Evolutionary conservation across 169 alveolate genomes (phyloP).

Genomic region (Eimeria maxima): DNA sequence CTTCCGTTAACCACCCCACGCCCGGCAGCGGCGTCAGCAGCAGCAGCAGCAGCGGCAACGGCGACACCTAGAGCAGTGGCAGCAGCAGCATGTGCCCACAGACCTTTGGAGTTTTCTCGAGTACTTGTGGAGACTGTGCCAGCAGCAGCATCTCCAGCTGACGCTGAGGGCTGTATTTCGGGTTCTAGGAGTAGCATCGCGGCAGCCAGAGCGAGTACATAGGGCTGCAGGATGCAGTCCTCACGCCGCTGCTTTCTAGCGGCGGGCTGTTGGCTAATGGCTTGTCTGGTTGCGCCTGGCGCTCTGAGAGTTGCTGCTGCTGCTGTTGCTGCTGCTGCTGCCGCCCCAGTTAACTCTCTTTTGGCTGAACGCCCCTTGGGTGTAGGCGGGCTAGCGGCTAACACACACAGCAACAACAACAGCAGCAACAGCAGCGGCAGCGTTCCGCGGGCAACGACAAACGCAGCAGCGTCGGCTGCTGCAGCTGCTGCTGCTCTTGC

Average conservation of each 20-base stretch:
- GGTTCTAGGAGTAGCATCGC: neutral
- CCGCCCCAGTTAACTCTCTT: neutral
- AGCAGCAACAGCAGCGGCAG: neutral
- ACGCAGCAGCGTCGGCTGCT: neutral
- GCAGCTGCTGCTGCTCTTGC: constrained; percentile 73
- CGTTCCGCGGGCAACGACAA: no score
- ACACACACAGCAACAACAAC: neutral
- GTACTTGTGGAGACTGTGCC: neutral
- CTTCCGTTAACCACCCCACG: no score
- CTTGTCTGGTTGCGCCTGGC: constrained; percentile 38
- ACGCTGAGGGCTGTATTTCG: no score
- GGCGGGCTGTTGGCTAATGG: constrained; percentile 67
- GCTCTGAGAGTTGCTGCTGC: neutral
- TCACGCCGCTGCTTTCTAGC: constrained; percentile 48
- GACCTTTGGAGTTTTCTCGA: neutral
- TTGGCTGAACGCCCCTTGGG: neutral
- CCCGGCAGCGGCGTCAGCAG: no score
- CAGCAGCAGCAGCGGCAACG: neutral
- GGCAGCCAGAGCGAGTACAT: neutral
- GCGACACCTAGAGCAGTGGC: no score
- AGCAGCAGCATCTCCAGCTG: neutral
- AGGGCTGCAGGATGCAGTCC: neutral
- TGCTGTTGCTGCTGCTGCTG: no score
- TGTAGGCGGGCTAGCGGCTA: neutral
- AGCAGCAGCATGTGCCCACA: constrained; percentile 13